These are phyloP conservation scores for Nephelium lappaceum DNA, from an alignment of 345 rosid genomes.

Conservation along the genomic window DNA sequence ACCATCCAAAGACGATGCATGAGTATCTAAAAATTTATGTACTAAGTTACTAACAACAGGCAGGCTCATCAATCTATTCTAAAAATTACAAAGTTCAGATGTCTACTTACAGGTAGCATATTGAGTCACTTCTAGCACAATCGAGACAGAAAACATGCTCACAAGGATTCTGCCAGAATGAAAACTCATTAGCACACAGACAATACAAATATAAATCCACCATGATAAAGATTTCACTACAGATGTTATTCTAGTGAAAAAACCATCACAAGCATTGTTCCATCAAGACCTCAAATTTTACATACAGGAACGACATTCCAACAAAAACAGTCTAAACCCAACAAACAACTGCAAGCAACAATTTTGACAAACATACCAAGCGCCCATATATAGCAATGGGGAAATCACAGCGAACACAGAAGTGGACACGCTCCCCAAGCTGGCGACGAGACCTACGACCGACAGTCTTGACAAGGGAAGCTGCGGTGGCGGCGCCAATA, in stretches of 20 bases:
- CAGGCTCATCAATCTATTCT: background rate
- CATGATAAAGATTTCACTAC: background rate
- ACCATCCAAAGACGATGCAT: background rate
- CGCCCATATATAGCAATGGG: conserved; percentile 97
- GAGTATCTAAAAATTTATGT: background rate
- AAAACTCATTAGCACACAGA: conserved; percentile 8
- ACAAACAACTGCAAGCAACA: background rate
- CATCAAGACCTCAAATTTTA: background rate
- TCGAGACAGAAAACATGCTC: conserved; percentile 95
- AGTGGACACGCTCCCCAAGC: conserved; percentile 94
- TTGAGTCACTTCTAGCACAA: conserved; percentile 95
- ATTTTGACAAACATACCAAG: conserved; percentile 47
- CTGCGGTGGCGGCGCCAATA: conserved; percentile 71
- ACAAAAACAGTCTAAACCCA: conserved; percentile 1
- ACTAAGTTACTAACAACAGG: background rate
- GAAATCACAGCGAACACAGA: conserved; percentile 94
- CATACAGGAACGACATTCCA: background rate
- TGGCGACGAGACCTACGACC: conserved; percentile 94
- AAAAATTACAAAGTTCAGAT: background rate
- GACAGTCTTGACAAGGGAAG: conserved; percentile 60
- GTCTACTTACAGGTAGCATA: conserved; percentile 84
- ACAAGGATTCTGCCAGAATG: conserved; percentile 78
- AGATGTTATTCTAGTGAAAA: background rate
- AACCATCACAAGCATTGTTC: background rate
- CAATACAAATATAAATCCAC: background rate